A percentile compares a stretch with the other conserved stretches of the same genome.
Evolutionary conservation across 164 flowering plant genomes (phyloP).

Genomic region (Vitis rupestris): DNA sequence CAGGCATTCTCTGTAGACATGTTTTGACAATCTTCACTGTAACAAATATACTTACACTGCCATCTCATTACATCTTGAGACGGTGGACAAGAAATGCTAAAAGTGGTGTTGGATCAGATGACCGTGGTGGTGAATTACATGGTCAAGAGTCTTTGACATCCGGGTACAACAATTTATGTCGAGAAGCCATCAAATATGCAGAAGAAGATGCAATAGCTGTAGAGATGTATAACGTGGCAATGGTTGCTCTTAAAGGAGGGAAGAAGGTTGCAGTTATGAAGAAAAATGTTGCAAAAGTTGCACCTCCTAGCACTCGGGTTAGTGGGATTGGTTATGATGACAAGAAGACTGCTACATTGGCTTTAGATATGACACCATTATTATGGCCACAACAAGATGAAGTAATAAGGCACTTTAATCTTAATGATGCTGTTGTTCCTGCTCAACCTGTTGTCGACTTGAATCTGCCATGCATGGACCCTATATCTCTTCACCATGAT

Average conservation of each 20-base stretch:
- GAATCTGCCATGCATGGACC: slow-evolving; percentile 66
- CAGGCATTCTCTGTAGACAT: slow-evolving; percentile 86
- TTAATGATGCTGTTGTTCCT: slow-evolving; percentile 49
- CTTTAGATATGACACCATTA: slow-evolving; percentile 54
- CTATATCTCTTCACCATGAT: slow-evolving; percentile 62
- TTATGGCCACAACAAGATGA: slow-evolving; percentile 83
- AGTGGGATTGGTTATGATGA: slow-evolving; percentile 40
- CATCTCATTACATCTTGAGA: slow-evolving; percentile 65
- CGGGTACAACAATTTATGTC: slow-evolving; percentile 58
- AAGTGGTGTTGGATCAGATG: slow-evolving; percentile 43
- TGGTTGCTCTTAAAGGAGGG: slow-evolving; percentile 54
- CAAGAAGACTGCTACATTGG: slow-evolving; percentile 28
- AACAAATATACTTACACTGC: slow-evolving; percentile 68
- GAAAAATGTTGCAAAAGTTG: slow-evolving; percentile 53
- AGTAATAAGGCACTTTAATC: slow-evolving; percentile 47
- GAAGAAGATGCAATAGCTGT: slow-evolving; percentile 71
- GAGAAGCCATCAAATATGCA: slow-evolving; percentile 68
- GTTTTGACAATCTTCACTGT: slow-evolving; percentile 85
- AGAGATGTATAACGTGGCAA: slow-evolving; percentile 60
- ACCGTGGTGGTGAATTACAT: slow-evolving; percentile 40
- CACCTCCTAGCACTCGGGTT: slow-evolving; percentile 35
- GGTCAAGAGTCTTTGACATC: slow-evolving; percentile 45
- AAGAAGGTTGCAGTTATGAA: slow-evolving; percentile 53
- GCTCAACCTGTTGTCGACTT: slow-evolving; percentile 45
- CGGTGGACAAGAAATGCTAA: slow-evolving; percentile 83